Evolutionary conservation across 2,329 filamentous ascomycete genomes (phyloP).

Genomic region (Colletotrichum sp.): DNA sequence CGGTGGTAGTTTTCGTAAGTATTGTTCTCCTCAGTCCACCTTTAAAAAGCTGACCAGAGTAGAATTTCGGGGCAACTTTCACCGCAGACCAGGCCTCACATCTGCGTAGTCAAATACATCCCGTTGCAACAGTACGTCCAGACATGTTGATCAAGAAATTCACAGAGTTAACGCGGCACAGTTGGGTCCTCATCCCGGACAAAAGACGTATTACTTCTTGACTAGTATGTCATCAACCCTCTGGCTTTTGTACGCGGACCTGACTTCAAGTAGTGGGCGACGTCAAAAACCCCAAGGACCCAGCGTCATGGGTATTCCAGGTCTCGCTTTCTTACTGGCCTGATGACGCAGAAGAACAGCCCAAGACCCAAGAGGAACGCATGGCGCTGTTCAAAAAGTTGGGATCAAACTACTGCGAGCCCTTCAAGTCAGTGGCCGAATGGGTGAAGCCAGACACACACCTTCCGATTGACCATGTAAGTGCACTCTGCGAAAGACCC

Average conservation of each 20-base stretch:
- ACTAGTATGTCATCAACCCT: not conserved
- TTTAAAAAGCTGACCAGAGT: not conserved
- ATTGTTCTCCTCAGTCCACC: not conserved
- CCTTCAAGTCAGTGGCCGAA: not conserved
- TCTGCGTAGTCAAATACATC: not conserved
- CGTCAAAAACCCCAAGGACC: not conserved
- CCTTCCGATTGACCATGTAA: not conserved
- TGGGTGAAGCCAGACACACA: not conserved
- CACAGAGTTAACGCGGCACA: not conserved
- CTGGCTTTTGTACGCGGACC: too few relatives aligned
- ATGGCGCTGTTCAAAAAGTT: not conserved
- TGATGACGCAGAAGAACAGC: not conserved
- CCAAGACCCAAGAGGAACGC: not conserved
- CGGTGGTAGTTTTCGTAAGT: not conserved
- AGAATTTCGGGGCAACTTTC: not conserved
- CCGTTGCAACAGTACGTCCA: not conserved
- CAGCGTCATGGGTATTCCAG: not conserved
- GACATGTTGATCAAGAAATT: not conserved
- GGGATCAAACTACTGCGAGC: not conserved
- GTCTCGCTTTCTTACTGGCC: not conserved
- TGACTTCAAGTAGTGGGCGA: not conserved
- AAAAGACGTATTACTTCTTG: not conserved
- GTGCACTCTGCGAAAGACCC: not conserved
- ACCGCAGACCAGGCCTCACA: not conserved
- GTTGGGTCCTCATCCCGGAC: not conserved